Conservation (phyloP, 2,329 filamentous ascomycete genomes). For the Geoglossum cookeanum region DNA sequence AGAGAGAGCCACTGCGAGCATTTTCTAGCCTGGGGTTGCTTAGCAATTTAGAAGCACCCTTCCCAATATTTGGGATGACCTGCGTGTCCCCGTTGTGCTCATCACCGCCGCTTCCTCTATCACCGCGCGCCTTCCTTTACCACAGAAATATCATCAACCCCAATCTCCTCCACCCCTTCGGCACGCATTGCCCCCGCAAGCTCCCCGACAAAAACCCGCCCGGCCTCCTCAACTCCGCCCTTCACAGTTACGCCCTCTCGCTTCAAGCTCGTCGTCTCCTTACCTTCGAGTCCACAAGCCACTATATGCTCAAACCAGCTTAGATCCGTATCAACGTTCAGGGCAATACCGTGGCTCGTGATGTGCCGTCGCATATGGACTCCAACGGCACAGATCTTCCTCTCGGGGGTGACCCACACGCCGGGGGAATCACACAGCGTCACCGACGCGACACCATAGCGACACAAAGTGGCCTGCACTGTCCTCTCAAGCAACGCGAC, state of each 20-base stretch:
- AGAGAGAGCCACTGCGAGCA: too few species aligned
- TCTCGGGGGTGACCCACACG: slow-evolving; percentile 43
- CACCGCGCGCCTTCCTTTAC: not conserved
- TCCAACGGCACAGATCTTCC: slow-evolving; percentile 78
- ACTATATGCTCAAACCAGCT: slow-evolving; percentile 56
- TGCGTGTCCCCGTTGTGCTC: not conserved
- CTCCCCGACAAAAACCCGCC: not conserved
- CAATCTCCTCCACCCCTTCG: not conserved
- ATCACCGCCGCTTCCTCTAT: not conserved
- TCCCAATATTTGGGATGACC: not conserved
- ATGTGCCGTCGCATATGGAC: slow-evolving; percentile 79
- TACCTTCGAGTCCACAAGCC: slow-evolving; percentile 73
- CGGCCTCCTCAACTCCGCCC: not conserved
- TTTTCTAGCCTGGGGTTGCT: too few species aligned
- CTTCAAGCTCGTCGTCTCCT: slow-evolving; percentile 56
- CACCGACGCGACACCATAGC: slow-evolving; percentile 41
- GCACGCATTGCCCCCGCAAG: not conserved
- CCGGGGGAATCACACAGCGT: slow-evolving; percentile 44
- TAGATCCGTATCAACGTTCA: slow-evolving; percentile 52
- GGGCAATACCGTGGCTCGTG: slow-evolving; percentile 63
- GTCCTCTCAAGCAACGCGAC: slow-evolving; percentile 59
- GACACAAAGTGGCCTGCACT: slow-evolving; percentile 44
- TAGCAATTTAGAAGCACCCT: not conserved
- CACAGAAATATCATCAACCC: not conserved
- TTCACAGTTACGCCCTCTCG: slow-evolving; percentile 21